phyloP scores from a whole-genome alignment of 257 asterid species.

The Mentha longifolia region DNA sequence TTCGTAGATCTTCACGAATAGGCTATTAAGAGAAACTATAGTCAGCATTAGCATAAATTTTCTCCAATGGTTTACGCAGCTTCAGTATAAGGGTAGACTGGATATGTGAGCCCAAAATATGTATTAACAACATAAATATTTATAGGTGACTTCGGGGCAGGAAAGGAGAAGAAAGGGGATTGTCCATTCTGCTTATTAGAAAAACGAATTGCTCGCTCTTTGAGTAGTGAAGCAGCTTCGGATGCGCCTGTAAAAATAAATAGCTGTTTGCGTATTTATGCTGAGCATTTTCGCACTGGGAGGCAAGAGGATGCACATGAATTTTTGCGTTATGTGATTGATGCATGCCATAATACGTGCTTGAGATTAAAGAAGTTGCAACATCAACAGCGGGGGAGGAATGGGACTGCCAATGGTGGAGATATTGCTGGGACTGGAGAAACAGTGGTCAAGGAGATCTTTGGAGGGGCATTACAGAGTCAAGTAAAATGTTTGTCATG shows the following conservation, averaged over 20 bases:
- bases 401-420: constrained; percentile 56
- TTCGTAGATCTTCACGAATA: background rate
- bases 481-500: constrained; percentile 96
- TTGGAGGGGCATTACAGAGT: constrained; percentile 94
- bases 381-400: constrained; percentile 58
- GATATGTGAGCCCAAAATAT: constrained; percentile 2
- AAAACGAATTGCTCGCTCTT: constrained; percentile 77
- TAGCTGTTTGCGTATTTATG: constrained; percentile 73
- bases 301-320: constrained; percentile 99
- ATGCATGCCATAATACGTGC: constrained; percentile 94
- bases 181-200: constrained; percentile 97
- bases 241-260: constrained; percentile 80
- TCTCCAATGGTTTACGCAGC: constrained; percentile 1
- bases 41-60: background rate
- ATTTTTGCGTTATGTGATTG: constrained; percentile 96
- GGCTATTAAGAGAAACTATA: background rate
- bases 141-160: constrained; percentile 72
- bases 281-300: constrained; percentile 83
- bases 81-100: constrained; percentile 8
- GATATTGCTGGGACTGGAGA: constrained; percentile 59
- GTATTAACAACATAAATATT: constrained; percentile 22
- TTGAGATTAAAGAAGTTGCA: constrained; percentile 87
- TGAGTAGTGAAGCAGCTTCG: constrained; percentile 60
- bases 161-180: constrained; percentile 81
- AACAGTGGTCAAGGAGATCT: constrained; percentile 85